Evolutionary conservation across 192 early-diverging fungal species (phyloP), one percentile per base, ranked within the genome.

Genomic region (Spizellomyces punctatus): DNA sequence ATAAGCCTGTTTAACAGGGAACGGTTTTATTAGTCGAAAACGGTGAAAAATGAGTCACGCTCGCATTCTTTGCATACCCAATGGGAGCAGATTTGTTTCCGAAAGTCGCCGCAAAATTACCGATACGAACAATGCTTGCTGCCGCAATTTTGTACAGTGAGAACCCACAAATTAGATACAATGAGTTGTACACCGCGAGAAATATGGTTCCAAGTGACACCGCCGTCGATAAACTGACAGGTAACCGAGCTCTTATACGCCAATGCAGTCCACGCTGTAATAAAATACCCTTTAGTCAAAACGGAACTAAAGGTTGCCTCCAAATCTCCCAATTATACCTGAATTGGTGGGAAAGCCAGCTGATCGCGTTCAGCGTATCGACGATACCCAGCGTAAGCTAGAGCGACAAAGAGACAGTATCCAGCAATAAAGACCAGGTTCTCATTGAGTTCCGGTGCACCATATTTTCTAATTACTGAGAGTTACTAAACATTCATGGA

Each of bases 391-490:
- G 73, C 41, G 47, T 75, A 75, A 6, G 59, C 59, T 17, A 41
- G 36, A 8, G 65, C 73, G 47, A 54, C 9, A 44, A 19, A 54
- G 45, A 63, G n/a, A 58, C 46, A 52, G 47, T 43, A 69, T 2
- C 43, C 16, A 21, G 54, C 22, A 2, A 75, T 14, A 21, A 69
- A 67, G 2, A 68, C 66, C 0, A 55, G 9, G 44, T 67, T 47
- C 41, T 75, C 73, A 44, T 74, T 74, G 44, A 74, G 21, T 48
- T 60, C 64, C 46, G 72, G 72, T 36, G 27, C 14, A 60, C 47
- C 12, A 56, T 63, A 17, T 36, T 36, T 36, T 36, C 27, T 36
- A 36, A 36, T 36, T 36, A 36, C 27, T 36, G 27, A 36, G 0
- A 36, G 27, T 36, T 36, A 36, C 27, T 36, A 55, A 64, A 10